A percentile compares a stretch with the other conserved stretches of the same genome.
Evolutionary conservation across 495 filamentous ascomycete species (phyloP).

Genomic region (Aspergillus biplanus): DNA sequence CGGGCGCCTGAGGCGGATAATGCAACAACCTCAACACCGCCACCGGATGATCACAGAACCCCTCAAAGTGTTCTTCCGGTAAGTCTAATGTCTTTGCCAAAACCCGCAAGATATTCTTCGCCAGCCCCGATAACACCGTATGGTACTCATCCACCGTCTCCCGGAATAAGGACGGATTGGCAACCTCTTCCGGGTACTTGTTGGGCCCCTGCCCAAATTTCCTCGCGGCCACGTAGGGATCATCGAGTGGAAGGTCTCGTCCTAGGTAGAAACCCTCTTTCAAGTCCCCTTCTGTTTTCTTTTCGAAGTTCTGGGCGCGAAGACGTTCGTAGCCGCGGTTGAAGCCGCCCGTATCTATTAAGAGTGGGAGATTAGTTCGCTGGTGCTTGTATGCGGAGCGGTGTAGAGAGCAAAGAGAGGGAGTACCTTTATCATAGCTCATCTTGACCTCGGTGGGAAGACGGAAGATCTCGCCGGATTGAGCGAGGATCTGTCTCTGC

Average conservation of each 20-base stretch:
- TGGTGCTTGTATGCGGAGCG: neutral
- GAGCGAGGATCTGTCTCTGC: constrained; percentile 64
- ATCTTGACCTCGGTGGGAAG: constrained; percentile 63
- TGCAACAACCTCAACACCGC: constrained; percentile 47
- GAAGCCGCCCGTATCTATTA: constrained; percentile 22
- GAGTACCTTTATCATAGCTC: constrained; percentile 29
- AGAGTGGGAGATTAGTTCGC: neutral
- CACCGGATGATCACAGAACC: constrained; percentile 38
- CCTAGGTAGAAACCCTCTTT: constrained; percentile 53
- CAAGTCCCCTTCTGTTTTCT: constrained; percentile 40
- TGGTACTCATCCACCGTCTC: constrained; percentile 35
- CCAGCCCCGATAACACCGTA: constrained; percentile 25
- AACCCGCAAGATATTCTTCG: constrained; percentile 33
- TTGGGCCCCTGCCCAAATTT: constrained; percentile 49
- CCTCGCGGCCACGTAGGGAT: constrained; percentile 34
- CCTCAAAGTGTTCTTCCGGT: constrained; percentile 40
- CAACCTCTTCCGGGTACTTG: constrained; percentile 43
- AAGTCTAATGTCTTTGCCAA: constrained; percentile 47
- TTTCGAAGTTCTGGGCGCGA: constrained; percentile 46
- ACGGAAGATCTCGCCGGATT: constrained; percentile 75
- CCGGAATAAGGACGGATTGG: constrained; percentile 36
- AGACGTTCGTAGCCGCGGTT: constrained; percentile 50
- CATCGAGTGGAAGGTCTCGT: constrained; percentile 34
- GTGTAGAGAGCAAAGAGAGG: constrained; percentile 7
- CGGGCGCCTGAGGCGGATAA: constrained; percentile 49